Evolutionary conservation across 1,284 basidiomycete species (phyloP).

Genomic region (Farysia itapuensis): DNA sequence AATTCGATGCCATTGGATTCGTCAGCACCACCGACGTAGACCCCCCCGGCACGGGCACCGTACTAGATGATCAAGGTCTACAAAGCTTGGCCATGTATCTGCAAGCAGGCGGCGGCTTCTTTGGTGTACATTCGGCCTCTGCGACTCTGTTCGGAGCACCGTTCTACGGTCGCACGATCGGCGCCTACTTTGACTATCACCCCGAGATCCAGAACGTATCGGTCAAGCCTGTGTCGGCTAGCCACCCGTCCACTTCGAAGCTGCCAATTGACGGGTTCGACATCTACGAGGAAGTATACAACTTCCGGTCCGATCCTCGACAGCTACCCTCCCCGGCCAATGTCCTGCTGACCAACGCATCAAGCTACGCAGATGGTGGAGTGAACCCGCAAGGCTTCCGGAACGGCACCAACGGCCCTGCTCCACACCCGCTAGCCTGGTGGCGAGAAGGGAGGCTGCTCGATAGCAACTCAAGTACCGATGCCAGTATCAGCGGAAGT

Average conservation of each 20-base stretch:
- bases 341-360: slow-evolving; percentile 43
- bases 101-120: slow-evolving; percentile 72
- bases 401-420: slow-evolving; percentile 71
- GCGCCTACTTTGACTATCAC: slow-evolving; percentile 76
- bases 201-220: slow-evolving; percentile 67
- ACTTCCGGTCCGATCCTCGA: slow-evolving; percentile 76
- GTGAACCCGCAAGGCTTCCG: slow-evolving; percentile 61
- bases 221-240: slow-evolving; percentile 6
- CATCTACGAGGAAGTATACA: slow-evolving; percentile 65
- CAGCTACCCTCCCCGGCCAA: slow-evolving; percentile 56
- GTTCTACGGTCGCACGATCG: slow-evolving; percentile 66
- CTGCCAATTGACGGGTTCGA: slow-evolving; percentile 15
- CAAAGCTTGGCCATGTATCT: slow-evolving; percentile 70
- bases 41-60: slow-evolving; percentile 59
- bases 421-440: slow-evolving; percentile 68
- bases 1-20: slow-evolving; percentile 66
- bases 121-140: slow-evolving; percentile 71
- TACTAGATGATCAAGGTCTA: slow-evolving; percentile 69
- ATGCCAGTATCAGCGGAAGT: slow-evolving; percentile 20
- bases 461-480: slow-evolving; percentile 9
- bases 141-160: slow-evolving; percentile 70
- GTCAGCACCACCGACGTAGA: slow-evolving; percentile 71
- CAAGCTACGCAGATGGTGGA: slow-evolving; percentile 27
- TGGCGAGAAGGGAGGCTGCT: slow-evolving; percentile 69
- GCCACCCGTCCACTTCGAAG: slow-evolving; percentile 33